A percentile compares a stretch with the other conserved stretches of the same genome.
Evolutionary conservation across 331 rosid species (phyloP).

Genomic region (Phaseolus coccineus): DNA sequence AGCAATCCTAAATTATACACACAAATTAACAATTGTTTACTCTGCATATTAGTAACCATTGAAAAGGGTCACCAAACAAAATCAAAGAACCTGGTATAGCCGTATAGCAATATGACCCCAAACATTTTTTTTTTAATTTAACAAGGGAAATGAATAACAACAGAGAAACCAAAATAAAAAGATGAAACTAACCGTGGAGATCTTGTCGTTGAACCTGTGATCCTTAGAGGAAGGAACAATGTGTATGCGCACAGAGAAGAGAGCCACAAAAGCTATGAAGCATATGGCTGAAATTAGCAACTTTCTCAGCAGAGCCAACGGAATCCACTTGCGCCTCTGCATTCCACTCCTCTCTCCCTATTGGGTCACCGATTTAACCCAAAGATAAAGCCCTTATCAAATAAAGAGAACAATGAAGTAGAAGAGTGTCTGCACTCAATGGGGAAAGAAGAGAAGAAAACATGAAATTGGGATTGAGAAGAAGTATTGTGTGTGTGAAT

Average conservation of each 20-base stretch:
- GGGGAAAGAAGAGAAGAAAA: not conserved
- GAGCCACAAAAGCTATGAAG: slow-evolving; percentile 62
- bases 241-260: slow-evolving; percentile 68
- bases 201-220: slow-evolving; percentile 71
- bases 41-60: not conserved
- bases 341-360: slow-evolving; percentile 45
- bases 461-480: not conserved
- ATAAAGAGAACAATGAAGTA: not conserved
- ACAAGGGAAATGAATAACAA: not conserved
- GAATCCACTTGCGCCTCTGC: slow-evolving; percentile 64
- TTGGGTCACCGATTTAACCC: not conserved
- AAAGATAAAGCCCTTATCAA: not conserved
- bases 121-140: slow-evolving; percentile 1
- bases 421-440: not conserved
- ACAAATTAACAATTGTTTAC: not conserved
- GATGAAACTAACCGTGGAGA: slow-evolving; percentile 60
- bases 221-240: slow-evolving; percentile 71
- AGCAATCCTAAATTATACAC: not conserved
- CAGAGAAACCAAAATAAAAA: not conserved
- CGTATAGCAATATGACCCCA: slow-evolving; percentile 23
- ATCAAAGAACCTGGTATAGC: not conserved
- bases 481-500: not conserved
- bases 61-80: not conserved
- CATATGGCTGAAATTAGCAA: slow-evolving; percentile 73
- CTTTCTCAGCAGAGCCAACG: slow-evolving; percentile 63